A percentile compares a stretch with the other conserved stretches of the same genome.
Evolutionary conservation across 192 early-diverging fungal species (phyloP).

Genomic region (Neocallimastix lanati): DNA sequence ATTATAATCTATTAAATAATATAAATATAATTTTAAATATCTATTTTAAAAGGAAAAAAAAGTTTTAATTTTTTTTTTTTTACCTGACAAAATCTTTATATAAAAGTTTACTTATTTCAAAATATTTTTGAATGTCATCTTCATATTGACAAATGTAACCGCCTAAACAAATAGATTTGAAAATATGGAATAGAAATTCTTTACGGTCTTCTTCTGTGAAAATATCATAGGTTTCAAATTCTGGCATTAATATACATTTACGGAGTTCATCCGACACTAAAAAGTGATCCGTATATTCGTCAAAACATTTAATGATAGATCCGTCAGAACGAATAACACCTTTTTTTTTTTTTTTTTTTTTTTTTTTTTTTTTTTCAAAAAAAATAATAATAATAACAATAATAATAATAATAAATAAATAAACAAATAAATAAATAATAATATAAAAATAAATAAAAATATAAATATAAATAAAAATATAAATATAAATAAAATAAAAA

Average conservation of each 20-base stretch:
- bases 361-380: no score
- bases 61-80: no score
- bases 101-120: constrained; percentile 17
- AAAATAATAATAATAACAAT: no score
- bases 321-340: constrained; percentile 15
- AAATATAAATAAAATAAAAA: no score
- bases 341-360: neutral
- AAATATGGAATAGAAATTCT: constrained; percentile 32
- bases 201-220: constrained; percentile 17
- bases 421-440: no score
- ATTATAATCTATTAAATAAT: no score
- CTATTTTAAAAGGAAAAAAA: no score
- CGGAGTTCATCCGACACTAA: constrained; percentile 27
- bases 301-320: constrained; percentile 25
- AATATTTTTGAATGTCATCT: constrained; percentile 22
- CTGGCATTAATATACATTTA: constrained; percentile 17
- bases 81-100: constrained; percentile 33
- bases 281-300: constrained; percentile 15
- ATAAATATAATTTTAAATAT: no score
- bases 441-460: no score
- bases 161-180: constrained; percentile 23
- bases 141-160: constrained; percentile 33
- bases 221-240: constrained; percentile 10
- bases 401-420: no score
- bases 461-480: no score